Base-by-base conservation (phyloP, 352 stramenopile genomes). In the Thalassiosira hispida region DNA sequence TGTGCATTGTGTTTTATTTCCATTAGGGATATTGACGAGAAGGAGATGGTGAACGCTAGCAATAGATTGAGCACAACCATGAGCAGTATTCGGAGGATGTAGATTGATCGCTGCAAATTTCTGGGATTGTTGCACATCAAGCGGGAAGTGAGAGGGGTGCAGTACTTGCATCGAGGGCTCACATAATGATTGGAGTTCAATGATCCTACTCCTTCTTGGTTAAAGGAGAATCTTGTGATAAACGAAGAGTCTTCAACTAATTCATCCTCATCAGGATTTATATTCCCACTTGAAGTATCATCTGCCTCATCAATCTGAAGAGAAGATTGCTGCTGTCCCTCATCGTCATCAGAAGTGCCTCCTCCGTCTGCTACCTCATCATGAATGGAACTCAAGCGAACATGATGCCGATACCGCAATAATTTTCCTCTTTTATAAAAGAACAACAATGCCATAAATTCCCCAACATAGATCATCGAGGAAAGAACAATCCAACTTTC, bases 1-100 rank as follows among this genome's bases (percentile, higher is more conserved):
- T 56, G n/a, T n/a, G 67, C 65, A 46, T 59, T 73, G 23, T 16
- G 27, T n/a, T 81, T 20, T n/a, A 81, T 78, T 74, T 85, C 78
- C 67, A 85, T 85, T 0, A 85, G 51, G 23, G 78, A 85, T 69
- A 85, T 49, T 18, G 78, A 59, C 0, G 62, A 74, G 23, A 85
- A 81, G 47, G 65, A 40, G 16, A 85, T 59, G 11, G 71, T 71
- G 23, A 73, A 66, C 35, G 62, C 59, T 18, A 85, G 52, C 1
- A 85, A 29, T 35, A 62, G 25, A 56, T 85, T 85, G 29, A 81
- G 12, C 38, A 44, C 27, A 27, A 81, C 12, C 12, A 81, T 4
- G 9, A 70, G 31, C 9, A 79, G 8, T 56, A 79, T 79, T 84
- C 51, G 53, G 25, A 78, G 1, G 29, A 66, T 56, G 16, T 63